Conservation (phyloP, 495 filamentous ascomycete genomes). For the Copromyces sp. region DNA sequence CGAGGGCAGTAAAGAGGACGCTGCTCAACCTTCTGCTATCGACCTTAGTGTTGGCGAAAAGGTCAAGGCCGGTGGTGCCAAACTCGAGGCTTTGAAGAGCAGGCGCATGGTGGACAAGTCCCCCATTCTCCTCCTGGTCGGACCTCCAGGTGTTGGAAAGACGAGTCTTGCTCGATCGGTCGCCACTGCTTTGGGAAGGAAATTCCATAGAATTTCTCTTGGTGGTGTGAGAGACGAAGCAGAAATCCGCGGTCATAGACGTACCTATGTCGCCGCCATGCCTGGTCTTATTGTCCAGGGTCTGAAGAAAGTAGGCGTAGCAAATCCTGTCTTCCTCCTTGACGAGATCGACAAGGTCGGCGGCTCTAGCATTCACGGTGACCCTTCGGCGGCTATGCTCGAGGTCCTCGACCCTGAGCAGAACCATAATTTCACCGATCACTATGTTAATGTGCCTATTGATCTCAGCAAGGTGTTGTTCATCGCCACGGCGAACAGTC, state of each 20-base stretch:
- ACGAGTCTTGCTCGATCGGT: constrained; percentile 92
- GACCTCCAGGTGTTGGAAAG: constrained; percentile 93
- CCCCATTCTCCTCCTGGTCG: constrained; percentile 87
- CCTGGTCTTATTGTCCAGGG: constrained; percentile 91
- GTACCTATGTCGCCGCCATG: constrained; percentile 98
- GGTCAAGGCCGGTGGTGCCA: constrained; percentile 41
- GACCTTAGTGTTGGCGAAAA: constrained; percentile 30
- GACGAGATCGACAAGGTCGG: constrained; percentile 99
- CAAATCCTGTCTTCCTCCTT: constrained; percentile 91
- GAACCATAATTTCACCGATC: constrained; percentile 88
- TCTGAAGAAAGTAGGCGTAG: constrained; percentile 89
- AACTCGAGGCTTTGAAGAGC: constrained; percentile 58
- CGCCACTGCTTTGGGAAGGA: constrained; percentile 80
- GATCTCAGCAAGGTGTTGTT: constrained; percentile 96
- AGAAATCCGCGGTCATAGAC: constrained; percentile 89
- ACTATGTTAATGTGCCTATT: constrained; percentile 94
- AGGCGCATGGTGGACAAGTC: constrained; percentile 86
- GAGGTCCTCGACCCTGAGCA: constrained; percentile 98
- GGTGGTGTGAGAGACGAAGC: constrained; percentile 95
- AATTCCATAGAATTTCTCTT: constrained; percentile 95
- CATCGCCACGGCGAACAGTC: constrained; percentile 94
- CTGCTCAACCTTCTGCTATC: background rate
- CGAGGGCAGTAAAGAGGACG: constrained; percentile 12
- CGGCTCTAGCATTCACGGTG: constrained; percentile 83
- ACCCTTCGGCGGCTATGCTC: constrained; percentile 97